These are phyloP conservation scores for Kodamaea laetipori DNA, from an alignment of 805 yeast genomes.

Conservation along the genomic window DNA sequence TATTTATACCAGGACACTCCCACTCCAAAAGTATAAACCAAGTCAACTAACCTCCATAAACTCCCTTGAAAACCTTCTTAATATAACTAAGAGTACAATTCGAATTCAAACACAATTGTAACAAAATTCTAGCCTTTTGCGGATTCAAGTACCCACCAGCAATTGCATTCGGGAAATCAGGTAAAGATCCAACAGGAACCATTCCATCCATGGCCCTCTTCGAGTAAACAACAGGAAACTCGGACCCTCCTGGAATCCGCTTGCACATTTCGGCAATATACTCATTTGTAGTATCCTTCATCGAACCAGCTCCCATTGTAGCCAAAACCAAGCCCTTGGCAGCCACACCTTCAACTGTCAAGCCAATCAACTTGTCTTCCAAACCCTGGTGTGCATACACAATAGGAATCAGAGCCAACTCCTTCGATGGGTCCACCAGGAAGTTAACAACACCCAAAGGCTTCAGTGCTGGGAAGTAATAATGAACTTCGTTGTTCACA, in stretches of 20 bases:
- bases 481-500: conserved; percentile 65
- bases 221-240: conserved; percentile 61
- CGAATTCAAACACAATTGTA: conserved; percentile 56
- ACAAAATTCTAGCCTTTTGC: conserved; percentile 59
- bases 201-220: conserved; percentile 72
- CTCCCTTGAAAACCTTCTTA: conserved; percentile 49
- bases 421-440: conserved; percentile 26
- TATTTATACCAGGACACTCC: no score
- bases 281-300: conserved; percentile 52
- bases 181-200: conserved; percentile 57
- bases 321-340: conserved; percentile 64
- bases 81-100: conserved; percentile 41
- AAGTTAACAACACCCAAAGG: conserved; percentile 53
- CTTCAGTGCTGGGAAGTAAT: conserved; percentile 61
- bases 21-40: no score
- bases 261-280: conserved; percentile 35
- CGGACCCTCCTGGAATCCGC: conserved; percentile 20
- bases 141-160: conserved; percentile 70
- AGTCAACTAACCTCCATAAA: conserved; percentile 45
- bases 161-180: conserved; percentile 44
- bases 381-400: conserved; percentile 65
- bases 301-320: conserved; percentile 72
- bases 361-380: conserved; percentile 47
- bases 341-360: conserved; percentile 46
- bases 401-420: conserved; percentile 52